phyloP scores from a whole-genome alignment of 805 yeast genomes.

The Blastobotrys robertii region DNA sequence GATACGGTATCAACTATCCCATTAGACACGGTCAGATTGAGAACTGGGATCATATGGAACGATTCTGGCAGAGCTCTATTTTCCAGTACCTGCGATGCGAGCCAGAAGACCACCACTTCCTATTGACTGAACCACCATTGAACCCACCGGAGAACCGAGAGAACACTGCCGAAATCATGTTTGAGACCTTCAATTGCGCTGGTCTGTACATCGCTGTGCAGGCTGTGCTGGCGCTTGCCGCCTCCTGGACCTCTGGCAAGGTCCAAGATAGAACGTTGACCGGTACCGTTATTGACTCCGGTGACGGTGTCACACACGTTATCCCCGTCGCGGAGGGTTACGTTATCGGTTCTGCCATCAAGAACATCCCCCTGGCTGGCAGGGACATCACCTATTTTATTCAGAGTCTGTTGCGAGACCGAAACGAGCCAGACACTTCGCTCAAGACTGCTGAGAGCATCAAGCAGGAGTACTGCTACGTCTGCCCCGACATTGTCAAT shows the following conservation, averaged over 20 bases:
- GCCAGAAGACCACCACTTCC: conserved; percentile 96
- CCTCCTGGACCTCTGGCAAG: conserved; percentile 96
- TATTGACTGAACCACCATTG: conserved; percentile 94
- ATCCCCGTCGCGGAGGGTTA: conserved; percentile 99
- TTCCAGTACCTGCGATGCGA: conserved; percentile 95
- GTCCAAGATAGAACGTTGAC: conserved; percentile 92
- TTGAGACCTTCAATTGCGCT: conserved; percentile 97
- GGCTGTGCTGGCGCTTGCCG: conserved; percentile 96
- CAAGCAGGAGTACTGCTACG: conserved; percentile 94
- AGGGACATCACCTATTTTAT: conserved; percentile 93
- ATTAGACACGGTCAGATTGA: conserved; percentile 97
- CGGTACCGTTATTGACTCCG: conserved; percentile 96
- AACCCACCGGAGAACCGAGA: conserved; percentile 99
- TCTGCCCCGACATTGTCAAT: conserved; percentile 93
- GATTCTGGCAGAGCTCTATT: conserved; percentile 96
- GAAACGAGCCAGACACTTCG: conserved; percentile 92
- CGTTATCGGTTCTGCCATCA: conserved; percentile 94
- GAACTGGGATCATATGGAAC: conserved; percentile 99
- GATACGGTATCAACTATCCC: conserved; percentile 82
- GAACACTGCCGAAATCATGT: conserved; percentile 97
- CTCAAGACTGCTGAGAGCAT: conserved; percentile 93
- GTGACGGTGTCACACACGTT: conserved; percentile 99
- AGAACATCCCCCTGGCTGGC: conserved; percentile 97
- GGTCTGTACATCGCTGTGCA: conserved; percentile 98
- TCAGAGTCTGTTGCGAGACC: conserved; percentile 86